Percentiles rank a stretch among this genome's conserved stretches.
Conservation (phyloP, 805 yeast species). For the Candida vartiovaarae region DNA sequence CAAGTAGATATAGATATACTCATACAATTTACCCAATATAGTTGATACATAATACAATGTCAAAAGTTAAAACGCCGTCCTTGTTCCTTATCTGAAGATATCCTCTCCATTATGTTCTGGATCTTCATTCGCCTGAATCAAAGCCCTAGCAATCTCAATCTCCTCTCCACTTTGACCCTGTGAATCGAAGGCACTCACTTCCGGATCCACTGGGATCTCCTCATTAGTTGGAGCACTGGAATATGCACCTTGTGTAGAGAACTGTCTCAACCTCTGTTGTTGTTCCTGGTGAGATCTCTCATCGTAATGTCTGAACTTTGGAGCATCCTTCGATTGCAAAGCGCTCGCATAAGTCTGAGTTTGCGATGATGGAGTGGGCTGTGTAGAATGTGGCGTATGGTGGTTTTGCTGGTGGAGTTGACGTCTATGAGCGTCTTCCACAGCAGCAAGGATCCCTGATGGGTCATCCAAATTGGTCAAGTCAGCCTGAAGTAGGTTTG, state of each 20-base stretch:
- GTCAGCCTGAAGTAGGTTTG: slow-evolving; percentile 16
- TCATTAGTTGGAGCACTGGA: background rate
- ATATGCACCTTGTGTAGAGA: slow-evolving; percentile 1
- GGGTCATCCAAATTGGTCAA: slow-evolving; percentile 20
- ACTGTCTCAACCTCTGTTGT: slow-evolving; percentile 2
- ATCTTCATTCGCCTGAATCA: slow-evolving; percentile 44
- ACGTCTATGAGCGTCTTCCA: slow-evolving; percentile 45
- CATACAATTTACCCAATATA: background rate
- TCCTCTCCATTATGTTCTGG: slow-evolving; percentile 10
- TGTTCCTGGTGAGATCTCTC: slow-evolving; percentile 4
- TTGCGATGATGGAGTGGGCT: slow-evolving; percentile 1
- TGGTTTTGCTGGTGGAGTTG: slow-evolving; percentile 14
- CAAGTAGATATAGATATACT: no score
- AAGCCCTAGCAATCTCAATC: slow-evolving; percentile 58
- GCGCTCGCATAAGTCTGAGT: slow-evolving; percentile 1
- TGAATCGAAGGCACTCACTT: slow-evolving; percentile 41
- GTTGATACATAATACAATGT: no score
- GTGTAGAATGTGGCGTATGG: slow-evolving; percentile 1
- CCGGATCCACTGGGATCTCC: slow-evolving; percentile 52
- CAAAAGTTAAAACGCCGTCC: background rate
- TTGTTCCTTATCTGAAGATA: slow-evolving; percentile 7
- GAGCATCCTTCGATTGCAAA: slow-evolving; percentile 2
- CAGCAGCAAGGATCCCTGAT: slow-evolving; percentile 41
- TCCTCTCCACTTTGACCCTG: slow-evolving; percentile 40
- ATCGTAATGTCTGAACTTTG: slow-evolving; percentile 7